Percentiles rank a stretch among this genome's conserved stretches.
Evolutionary conservation across 2,329 filamentous ascomycete genomes (phyloP).

Genomic region (Chaetoscypha palmicola): DNA sequence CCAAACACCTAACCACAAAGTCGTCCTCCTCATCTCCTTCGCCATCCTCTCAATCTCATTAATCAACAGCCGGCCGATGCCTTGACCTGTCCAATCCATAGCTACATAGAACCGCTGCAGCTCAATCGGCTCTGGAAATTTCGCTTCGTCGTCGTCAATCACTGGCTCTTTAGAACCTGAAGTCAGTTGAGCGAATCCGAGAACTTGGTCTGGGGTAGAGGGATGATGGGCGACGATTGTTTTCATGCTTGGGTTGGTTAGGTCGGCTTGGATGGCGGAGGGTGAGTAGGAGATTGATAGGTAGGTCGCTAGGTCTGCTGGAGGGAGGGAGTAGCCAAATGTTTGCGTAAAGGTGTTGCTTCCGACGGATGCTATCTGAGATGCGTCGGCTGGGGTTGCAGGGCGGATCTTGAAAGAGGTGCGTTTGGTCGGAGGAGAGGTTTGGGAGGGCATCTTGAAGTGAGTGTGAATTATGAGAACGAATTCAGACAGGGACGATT

Average conservation of each 20-base stretch:
- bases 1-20: conserved; percentile 42
- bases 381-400: conserved; percentile 27
- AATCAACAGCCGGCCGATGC: conserved; percentile 34
- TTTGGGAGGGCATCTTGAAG: too few species aligned
- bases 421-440: conserved; percentile 1
- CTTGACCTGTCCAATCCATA: conserved; percentile 31
- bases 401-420: conserved; percentile 20
- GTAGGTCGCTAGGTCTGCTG: conserved; percentile 34
- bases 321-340: conserved; percentile 38
- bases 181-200: conserved; percentile 38
- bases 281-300: conserved; percentile 34
- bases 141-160: conserved; percentile 24
- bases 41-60: conserved; percentile 31
- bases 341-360: conserved; percentile 33
- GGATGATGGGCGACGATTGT: conserved; percentile 27
- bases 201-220: conserved; percentile 17
- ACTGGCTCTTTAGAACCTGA: conserved; percentile 35
- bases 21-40: conserved; percentile 31
- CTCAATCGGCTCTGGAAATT: conserved; percentile 29
- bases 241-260: conserved; percentile 23
- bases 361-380: conserved; percentile 32
- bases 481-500: too few species aligned
- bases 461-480: too few species aligned
- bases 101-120: conserved; percentile 39
- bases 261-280: conserved; percentile 22